A percentile compares a stretch with the other conserved stretches of the same genome.
These are phyloP conservation scores for Friedmanniomyces endolithicus DNA, from an alignment of 495 filamentous ascomycete species.

Conservation along the genomic window DNA sequence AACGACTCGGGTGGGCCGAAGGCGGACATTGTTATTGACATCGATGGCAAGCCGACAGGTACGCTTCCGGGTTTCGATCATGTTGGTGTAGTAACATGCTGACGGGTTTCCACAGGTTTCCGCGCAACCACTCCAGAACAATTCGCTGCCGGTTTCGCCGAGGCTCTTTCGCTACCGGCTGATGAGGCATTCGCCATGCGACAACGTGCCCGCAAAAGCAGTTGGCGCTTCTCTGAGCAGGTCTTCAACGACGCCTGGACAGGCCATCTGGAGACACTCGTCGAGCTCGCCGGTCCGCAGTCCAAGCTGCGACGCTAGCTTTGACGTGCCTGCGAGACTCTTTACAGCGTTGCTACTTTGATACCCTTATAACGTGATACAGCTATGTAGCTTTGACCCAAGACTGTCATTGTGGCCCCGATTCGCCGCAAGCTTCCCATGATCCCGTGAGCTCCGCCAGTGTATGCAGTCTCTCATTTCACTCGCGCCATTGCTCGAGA, in stretches of 20 bases:
- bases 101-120: slow-evolving; percentile 45
- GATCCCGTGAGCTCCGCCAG: too few relatives aligned
- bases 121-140: slow-evolving; percentile 63
- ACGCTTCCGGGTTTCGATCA: not conserved
- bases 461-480: too few relatives aligned
- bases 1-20: slow-evolving; percentile 87
- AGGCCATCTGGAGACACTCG: slow-evolving; percentile 54
- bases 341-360: too few relatives aligned
- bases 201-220: slow-evolving; percentile 57
- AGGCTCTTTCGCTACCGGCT: slow-evolving; percentile 53
- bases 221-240: slow-evolving; percentile 75
- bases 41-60: slow-evolving; percentile 66
- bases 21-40: slow-evolving; percentile 73
- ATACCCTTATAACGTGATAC: too few relatives aligned
- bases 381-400: too few relatives aligned
- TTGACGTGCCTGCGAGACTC: too few relatives aligned
- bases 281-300: slow-evolving; percentile 32
- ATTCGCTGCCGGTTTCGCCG: slow-evolving; percentile 66
- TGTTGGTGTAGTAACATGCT: not conserved
- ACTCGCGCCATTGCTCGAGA: too few relatives aligned
- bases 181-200: slow-evolving; percentile 63
- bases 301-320: not conserved
- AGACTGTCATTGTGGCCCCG: too few relatives aligned
- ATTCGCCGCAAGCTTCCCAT: too few relatives aligned
- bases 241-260: slow-evolving; percentile 70